Evolutionary conservation across 2,329 filamentous ascomycete genomes (phyloP), one percentile per base, ranked within the genome.

Genomic region (Lachnellula hyalina): DNA sequence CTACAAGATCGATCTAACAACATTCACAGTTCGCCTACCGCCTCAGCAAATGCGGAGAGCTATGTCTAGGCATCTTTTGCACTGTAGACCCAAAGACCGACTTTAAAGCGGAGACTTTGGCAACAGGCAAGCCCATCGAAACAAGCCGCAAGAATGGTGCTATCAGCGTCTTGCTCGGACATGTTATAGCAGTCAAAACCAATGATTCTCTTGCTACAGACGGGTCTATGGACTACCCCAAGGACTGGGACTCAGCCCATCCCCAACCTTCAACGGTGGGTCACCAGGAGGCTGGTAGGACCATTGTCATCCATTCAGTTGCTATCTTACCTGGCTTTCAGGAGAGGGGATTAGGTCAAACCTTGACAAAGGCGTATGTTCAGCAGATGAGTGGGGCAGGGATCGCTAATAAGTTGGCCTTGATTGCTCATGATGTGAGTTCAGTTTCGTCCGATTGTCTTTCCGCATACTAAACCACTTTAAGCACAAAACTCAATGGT

Each of bases 51-150:
- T 92, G 87, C 68, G 85, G 87, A 40, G 87, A 92, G 66, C 80
- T 96, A 53, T 87, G 83, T 68, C 76, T 92, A 51, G 92, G 91
- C 28, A 73, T 96, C 53, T 96, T 93, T 75, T 88, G 87, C 61
- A 86, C 83, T 14, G 77, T 82, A 14, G 69, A 69, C 25, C 73
- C 78, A 14, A 69, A 69, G 44, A 76, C 77, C 65, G 69, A 78
- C 65, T 73, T 78, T 67, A 66, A 75, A 62, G 71, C 80, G 51
- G 73, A 79, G 58, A 87, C 84, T 57, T 70, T 80, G 62, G 69
- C 75, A 61, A 73, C 73, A 49, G 80, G 83, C 61, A 73, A 75
- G 61, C 76, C 79, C 38, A 77, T 89, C 62, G 81, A 89, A 69
- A 78, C 80, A 59, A 74, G 79, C 66, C 74, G 82, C n/a, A 67